Evolutionary conservation across 2,329 filamentous ascomycete species (phyloP), one percentile per base, ranked within the genome.

Genomic region (Sclerotinia borealis): DNA sequence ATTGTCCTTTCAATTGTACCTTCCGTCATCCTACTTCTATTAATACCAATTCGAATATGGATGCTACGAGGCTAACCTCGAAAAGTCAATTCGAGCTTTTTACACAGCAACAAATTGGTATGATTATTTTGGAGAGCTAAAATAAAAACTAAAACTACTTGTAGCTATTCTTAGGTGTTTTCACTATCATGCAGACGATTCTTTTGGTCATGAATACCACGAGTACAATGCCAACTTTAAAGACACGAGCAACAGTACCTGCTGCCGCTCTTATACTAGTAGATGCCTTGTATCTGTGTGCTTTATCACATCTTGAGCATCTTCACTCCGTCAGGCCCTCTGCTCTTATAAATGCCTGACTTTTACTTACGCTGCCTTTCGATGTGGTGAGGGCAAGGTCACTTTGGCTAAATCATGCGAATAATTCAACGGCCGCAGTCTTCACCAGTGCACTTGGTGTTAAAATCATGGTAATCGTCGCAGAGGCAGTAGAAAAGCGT

Each of bases 401-500:
- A 11, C 52, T 71, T 36, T 72, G 69, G 70, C 48, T 68, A 3
- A 17, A 64, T 73, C 67, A 75, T 41, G 67, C 67, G 22, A 68
- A 66, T 4, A 58, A 71, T 41, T 60, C 75, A 22, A 71, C 78
- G 9, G 70, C 71, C 1, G 71, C 71, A 47, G 69, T 77, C 15
- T 77, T 76, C 37, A 76, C 76, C 0, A 68, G 71, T n/a, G 70
- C 73, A 4, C 71, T 77, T 41, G 72, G 66, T 6, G 61, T 77
- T 36, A 80, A 79, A 66, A 64, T 73, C n/a, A 69, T 67, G 41
- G 62, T 71, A 25, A 58, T 69, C 2, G 50, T 70, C 4, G 73
- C 77, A 3, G 78, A 80, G 69, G 76, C 76, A 1, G 68, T 70
- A 61, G 76, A 74, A 61, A 80, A 80, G 70, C 69, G 73, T 10